Conservation (phyloP, 345 rosid species). For the Noccaea bulbosa region DNA sequence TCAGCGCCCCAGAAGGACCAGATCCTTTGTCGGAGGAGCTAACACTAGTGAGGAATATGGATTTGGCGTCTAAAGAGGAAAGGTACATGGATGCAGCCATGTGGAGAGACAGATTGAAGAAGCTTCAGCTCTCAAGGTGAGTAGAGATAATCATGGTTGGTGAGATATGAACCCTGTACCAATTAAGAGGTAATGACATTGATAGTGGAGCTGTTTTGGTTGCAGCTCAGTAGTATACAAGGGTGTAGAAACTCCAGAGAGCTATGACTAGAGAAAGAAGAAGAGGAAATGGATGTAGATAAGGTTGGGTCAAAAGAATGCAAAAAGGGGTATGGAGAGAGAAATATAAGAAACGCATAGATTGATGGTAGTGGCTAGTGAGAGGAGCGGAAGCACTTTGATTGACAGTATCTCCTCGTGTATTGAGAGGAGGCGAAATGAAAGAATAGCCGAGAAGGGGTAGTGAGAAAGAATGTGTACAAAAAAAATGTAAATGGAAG, state of each 20-base stretch:
- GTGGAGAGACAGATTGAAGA: constrained; percentile 73
- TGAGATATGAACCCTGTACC: constrained; percentile 5
- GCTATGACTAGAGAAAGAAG: constrained; percentile 37
- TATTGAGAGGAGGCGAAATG: constrained; percentile 4
- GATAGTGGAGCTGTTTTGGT: constrained; percentile 15
- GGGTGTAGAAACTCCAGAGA: constrained; percentile 39
- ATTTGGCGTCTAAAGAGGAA: constrained; percentile 77
- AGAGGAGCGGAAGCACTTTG: constrained; percentile 8
- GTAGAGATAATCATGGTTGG: constrained; percentile 39
- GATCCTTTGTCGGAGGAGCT: constrained; percentile 77
- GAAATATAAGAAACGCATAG: constrained; percentile 30
- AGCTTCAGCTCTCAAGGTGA: constrained; percentile 58
- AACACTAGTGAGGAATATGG: constrained; percentile 62
- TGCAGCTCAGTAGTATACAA: constrained; percentile 37
- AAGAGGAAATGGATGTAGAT: constrained; percentile 39
- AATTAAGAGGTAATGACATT: constrained; percentile 14
- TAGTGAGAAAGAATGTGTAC: constrained; percentile 6
- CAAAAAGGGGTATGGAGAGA: constrained; percentile 28
- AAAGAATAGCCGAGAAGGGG: constrained; percentile 4
- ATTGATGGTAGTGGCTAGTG: constrained; percentile 15
- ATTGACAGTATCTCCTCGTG: constrained; percentile 13
- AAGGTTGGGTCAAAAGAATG: constrained; percentile 27
- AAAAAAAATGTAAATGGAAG: constrained; percentile 34
- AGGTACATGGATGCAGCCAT: constrained; percentile 69
- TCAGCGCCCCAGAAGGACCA: constrained; percentile 82